phyloP scores from a whole-genome alignment of 108 stramenopile genomes.

The Skeletonema costatum region DNA sequence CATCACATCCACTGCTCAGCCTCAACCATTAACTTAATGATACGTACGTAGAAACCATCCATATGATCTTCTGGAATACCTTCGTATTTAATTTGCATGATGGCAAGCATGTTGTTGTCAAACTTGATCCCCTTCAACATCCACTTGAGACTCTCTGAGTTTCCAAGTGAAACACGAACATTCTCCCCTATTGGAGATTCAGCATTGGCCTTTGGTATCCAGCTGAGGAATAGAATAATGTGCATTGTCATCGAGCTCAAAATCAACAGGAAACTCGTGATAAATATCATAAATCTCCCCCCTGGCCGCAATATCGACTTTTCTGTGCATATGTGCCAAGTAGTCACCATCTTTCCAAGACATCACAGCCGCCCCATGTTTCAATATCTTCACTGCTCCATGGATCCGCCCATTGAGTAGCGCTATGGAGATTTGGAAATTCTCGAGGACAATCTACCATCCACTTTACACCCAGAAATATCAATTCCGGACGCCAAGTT shows the following conservation, averaged over 20 bases:
- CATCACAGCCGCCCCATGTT: not conserved
- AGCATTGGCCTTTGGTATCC: not conserved
- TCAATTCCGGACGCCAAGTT: not conserved
- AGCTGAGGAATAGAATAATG: not conserved
- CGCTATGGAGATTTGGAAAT: not conserved
- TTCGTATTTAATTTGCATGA: not conserved
- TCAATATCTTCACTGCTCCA: not conserved
- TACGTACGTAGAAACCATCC: not conserved
- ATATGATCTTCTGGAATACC: not conserved
- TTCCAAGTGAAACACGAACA: not conserved
- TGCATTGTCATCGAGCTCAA: not conserved
- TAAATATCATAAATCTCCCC: not conserved
- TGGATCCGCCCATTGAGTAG: not conserved
- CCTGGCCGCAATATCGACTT: not conserved
- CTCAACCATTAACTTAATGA: not conserved
- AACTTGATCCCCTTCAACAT: not conserved
- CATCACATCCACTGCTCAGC: not conserved
- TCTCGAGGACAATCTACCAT: conserved; percentile 2
- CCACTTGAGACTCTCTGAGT: conserved; percentile 7
- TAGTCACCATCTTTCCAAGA: not conserved
- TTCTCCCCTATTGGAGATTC: not conserved
- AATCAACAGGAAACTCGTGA: not conserved
- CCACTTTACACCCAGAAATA: conserved; percentile 5
- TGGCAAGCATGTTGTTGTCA: conserved; percentile 7
- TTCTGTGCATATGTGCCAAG: not conserved